Base-by-base conservation (phyloP, 768 basidiomycete genomes). In the Trametes meyenii region DNA sequence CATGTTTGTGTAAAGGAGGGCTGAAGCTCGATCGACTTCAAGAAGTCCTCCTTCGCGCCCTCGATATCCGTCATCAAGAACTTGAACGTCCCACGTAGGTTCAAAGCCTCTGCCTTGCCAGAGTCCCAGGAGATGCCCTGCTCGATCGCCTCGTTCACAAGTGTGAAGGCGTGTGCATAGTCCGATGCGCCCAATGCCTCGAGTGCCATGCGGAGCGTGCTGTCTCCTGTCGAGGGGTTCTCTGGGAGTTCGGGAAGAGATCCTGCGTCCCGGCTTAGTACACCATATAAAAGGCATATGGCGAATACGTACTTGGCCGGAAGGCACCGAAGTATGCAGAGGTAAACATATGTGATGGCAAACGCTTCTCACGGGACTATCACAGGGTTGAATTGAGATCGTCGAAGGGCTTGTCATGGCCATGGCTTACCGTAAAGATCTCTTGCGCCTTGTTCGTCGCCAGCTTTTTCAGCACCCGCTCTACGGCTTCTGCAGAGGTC, bases 311-410 rank as follows among this genome's bases (percentile, higher is more conserved):
- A 92, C 94, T 88, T 58, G 88, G 79, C 65, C 97, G 87, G 89
- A 98, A 98, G 10, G 97, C 97, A 61, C 94, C 89, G 72, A 98
- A 94, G 79, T 98, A 99, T 0, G 96, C 92, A 13, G 90, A 88
- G 66, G 97, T 89, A 76, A 99, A 97, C 0, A 93, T 94, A 66
- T 85, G 83, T 14, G 94, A 94, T 6, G 96, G 96, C 26, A 98
- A 78, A 58, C 88, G 85, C 1, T 88, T 88, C 76, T 91, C 89
- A 38, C 95, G 89, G 3, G 79, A 80, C 86, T 88, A 21, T 33
- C 19, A 33, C 11, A 3, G 12, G 17, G 17, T 7, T 33, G 29
- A 33, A 8, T n/a, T 8, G 8, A 33, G 8, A 33, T 33, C 29
- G 29, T 64, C 61, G 39, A 19, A 48, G 29, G 19, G 35, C 29